A percentile compares a stretch with the other conserved stretches of the same genome.
Evolutionary conservation across 2,329 filamentous ascomycete genomes (phyloP).

Genomic region (Trichoderma sp.): DNA sequence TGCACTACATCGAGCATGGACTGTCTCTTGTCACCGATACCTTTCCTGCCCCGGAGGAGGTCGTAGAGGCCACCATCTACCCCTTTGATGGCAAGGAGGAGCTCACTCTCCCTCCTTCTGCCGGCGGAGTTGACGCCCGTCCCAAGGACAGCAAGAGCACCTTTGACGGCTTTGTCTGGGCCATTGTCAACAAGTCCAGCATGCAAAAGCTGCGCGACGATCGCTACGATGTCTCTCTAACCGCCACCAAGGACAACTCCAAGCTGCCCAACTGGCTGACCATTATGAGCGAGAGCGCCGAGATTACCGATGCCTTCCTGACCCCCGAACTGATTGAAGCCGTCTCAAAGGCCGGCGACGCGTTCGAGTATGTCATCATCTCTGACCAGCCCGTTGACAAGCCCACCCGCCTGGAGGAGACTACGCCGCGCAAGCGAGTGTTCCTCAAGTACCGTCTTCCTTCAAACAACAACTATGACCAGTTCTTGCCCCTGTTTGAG

Average conservation of each 20-base stretch:
- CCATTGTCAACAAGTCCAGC: conserved; percentile 87
- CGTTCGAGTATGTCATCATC: conserved; percentile 80
- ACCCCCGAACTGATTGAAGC: conserved; percentile 84
- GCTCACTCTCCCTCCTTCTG: conserved; percentile 65
- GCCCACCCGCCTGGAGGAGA: conserved; percentile 81
- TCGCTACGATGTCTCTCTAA: conserved; percentile 90
- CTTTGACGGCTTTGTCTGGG: conserved; percentile 92
- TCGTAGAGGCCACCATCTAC: conserved; percentile 73
- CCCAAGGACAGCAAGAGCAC: conserved; percentile 59
- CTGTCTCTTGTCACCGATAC: conserved; percentile 78
- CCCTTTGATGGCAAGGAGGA: conserved; percentile 90
- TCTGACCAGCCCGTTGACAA: conserved; percentile 87
- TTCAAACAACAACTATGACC: conserved; percentile 58
- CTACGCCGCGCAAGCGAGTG: conserved; percentile 78
- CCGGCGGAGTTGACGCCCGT: conserved; percentile 54
- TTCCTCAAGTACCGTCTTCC: conserved; percentile 73
- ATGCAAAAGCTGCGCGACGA: conserved; percentile 91
- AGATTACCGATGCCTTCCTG: conserved; percentile 83
- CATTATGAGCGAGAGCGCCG: conserved; percentile 94
- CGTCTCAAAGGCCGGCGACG: conserved; percentile 71
- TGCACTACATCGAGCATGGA: conserved; percentile 58
- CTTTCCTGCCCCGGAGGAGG: conserved; percentile 66
- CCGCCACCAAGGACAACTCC: conserved; percentile 84
- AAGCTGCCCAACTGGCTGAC: conserved; percentile 89
- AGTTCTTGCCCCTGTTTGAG: conserved; percentile 70